Conservation (phyloP, 495 filamentous ascomycete genomes). For the Cladorrhinum samala region DNA sequence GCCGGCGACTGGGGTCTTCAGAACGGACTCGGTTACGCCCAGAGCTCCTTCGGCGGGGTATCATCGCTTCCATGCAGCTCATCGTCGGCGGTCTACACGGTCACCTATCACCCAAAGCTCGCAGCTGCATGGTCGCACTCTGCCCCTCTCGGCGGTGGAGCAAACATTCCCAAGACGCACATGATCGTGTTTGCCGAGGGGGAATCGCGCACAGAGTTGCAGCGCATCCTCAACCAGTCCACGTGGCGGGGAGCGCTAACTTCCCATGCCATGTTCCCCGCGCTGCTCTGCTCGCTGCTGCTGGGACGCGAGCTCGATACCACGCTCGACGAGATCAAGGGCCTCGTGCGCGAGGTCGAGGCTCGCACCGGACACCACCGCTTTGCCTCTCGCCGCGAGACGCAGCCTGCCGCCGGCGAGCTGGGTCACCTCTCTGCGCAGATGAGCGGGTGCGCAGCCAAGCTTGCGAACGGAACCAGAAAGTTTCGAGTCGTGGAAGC, state of each 20-base stretch:
- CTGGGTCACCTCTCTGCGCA: slow-evolving; percentile 21
- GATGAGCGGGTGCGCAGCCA: slow-evolving; percentile 26
- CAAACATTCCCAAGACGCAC: not conserved
- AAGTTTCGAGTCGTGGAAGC: slow-evolving; percentile 23
- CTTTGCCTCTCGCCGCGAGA: slow-evolving; percentile 19
- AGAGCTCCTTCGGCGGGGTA: slow-evolving; percentile 22
- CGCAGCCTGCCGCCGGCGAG: slow-evolving; percentile 23
- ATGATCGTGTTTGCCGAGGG: slow-evolving; percentile 19
- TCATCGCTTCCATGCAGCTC: not conserved
- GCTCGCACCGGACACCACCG: slow-evolving; percentile 25
- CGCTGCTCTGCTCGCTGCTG: slow-evolving; percentile 19
- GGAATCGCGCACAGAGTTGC: slow-evolving; percentile 19
- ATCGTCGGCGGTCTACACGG: slow-evolving; percentile 10
- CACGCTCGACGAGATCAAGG: slow-evolving; percentile 25
- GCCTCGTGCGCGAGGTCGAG: slow-evolving; percentile 21
- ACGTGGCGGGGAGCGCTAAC: slow-evolving; percentile 11
- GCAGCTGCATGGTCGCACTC: slow-evolving; percentile 15
- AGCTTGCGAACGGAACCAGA: slow-evolving; percentile 25
- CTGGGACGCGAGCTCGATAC: slow-evolving; percentile 21
- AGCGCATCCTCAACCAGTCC: slow-evolving; percentile 14
- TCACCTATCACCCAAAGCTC: slow-evolving; percentile 26
- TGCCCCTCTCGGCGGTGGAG: not conserved
- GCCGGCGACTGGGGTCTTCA: slow-evolving; percentile 12
- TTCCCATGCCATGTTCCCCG: slow-evolving; percentile 25
- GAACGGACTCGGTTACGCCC: slow-evolving; percentile 16